phyloP scores from a whole-genome alignment of 768 basidiomycete genomes.

The Harrya chromipes region DNA sequence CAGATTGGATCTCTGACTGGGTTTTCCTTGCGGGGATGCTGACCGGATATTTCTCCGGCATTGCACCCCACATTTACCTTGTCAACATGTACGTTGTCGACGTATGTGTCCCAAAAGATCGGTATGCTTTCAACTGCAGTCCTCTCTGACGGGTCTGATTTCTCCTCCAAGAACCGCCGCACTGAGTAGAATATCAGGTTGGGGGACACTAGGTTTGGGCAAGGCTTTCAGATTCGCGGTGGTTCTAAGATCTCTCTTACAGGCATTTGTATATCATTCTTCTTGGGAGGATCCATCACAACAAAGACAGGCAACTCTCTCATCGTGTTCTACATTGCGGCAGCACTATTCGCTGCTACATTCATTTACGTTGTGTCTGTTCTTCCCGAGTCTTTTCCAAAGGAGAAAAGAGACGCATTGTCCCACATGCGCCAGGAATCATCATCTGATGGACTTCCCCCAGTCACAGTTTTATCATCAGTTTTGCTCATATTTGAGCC shows the following conservation, averaged over 20 bases:
- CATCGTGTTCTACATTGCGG: slow-evolving; percentile 21
- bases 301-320: slow-evolving; percentile 21
- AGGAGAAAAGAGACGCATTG: slow-evolving; percentile 21
- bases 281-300: slow-evolving; percentile 31
- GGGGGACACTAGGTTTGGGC: slow-evolving; percentile 25
- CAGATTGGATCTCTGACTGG: slow-evolving; percentile 13
- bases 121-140: slow-evolving; percentile 9
- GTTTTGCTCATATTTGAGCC: slow-evolving; percentile 22
- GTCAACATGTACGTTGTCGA: slow-evolving; percentile 31
- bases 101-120: slow-evolving; percentile 20
- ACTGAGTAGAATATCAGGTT: slow-evolving; percentile 28
- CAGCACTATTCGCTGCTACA: slow-evolving; percentile 8
- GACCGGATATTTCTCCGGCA: slow-evolving; percentile 10
- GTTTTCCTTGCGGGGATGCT: slow-evolving; percentile 19
- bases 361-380: slow-evolving; percentile 22
- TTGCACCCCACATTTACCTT: slow-evolving; percentile 16
- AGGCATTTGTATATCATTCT: slow-evolving; percentile 28
- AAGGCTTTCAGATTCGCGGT: not conserved
- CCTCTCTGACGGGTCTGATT: slow-evolving; percentile 3
- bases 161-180: slow-evolving; percentile 19
- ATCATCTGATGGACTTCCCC: not conserved
- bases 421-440: slow-evolving; percentile 4
- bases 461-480: not conserved
- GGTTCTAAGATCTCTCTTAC: not conserved
- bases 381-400: slow-evolving; percentile 32